Evolutionary conservation across 2,329 filamentous ascomycete genomes (phyloP).

Genomic region (Botrytis galanthina): DNA sequence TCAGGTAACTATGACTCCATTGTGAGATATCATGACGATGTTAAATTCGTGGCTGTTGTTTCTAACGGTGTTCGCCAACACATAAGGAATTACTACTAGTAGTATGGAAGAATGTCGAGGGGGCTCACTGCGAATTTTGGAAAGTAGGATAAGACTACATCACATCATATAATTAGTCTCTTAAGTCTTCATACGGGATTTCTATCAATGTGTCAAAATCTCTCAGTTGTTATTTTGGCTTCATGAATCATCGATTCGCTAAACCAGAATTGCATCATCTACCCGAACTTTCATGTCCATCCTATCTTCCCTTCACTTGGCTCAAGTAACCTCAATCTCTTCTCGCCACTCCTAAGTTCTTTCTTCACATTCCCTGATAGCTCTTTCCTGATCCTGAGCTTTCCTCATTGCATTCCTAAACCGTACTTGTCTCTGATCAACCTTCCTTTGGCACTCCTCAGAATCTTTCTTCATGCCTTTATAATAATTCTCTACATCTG

Average conservation of each 20-base stretch:
- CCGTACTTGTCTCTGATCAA: neutral
- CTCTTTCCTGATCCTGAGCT: neutral
- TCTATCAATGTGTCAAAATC: neutral
- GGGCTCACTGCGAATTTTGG: neutral
- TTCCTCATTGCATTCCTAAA: neutral
- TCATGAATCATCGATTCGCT: neutral
- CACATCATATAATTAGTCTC: neutral
- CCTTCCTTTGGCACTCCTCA: neutral
- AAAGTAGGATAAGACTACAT: neutral
- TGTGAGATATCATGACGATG: neutral
- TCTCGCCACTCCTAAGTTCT: neutral
- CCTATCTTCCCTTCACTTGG: neutral
- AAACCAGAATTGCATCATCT: neutral
- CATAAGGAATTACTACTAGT: neutral
- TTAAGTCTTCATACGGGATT: neutral
- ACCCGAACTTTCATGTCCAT: neutral
- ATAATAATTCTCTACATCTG: neutral
- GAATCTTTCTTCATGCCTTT: neutral
- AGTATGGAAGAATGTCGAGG: neutral
- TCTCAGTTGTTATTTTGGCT: neutral
- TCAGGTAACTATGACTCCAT: neutral
- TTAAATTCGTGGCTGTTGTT: neutral
- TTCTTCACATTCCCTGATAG: neutral
- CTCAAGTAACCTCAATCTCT: neutral
- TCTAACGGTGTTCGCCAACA: too few species aligned